Evolutionary conservation across 257 asterid species (phyloP), one percentile per base, ranked within the genome.

Genomic region (Solanum rostratum): DNA sequence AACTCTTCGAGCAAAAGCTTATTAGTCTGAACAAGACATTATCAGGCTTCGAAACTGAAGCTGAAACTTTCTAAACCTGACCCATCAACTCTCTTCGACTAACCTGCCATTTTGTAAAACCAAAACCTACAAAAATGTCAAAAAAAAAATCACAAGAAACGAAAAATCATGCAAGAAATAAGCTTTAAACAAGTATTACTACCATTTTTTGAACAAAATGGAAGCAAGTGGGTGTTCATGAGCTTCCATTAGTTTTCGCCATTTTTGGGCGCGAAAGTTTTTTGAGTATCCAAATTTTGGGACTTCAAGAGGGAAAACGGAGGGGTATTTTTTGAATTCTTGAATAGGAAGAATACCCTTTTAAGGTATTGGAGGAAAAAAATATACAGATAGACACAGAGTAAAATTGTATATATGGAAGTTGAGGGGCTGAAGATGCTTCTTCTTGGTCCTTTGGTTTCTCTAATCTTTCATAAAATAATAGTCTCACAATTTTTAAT

Each of bases 71-170:
- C 91, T 66, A 90, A 60, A 82, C 90, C 86, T 52, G 89, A 91
- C 86, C 89, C 93, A 78, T 84, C 86, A 83, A 85, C 94, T 74
- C 88, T 84, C 76, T 88, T 87, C 89, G 85, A 85, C 89, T 92
- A 88, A 30, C 97, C 97, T 91, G 94, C 91, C 97, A 93, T 95
- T 85, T 85, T 84, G 54, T 50, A 59, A 80, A 88, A 82, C 90
- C 89, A 91, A 86, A 84, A 85, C 93, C 93, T 89, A 91, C 76
- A 88, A 91, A 66, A 85, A 89, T 86, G 84, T 73, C 87, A n/a
- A n/a, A n/a, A n/a, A n/a, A n/a, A n/a, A n/a, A n/a, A n/a, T n/a
- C 7, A 30, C 33, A 30, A 87, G 71, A 30, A 84, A 59, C 15
- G 22, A 30, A 60, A 60, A 53, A 16, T 7, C 70, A 8, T 22